Evolutionary conservation across 2,329 filamentous ascomycete species (phyloP), one percentile per base, ranked within the genome.

Genomic region (Pseudocercospora pini-densiflorae): DNA sequence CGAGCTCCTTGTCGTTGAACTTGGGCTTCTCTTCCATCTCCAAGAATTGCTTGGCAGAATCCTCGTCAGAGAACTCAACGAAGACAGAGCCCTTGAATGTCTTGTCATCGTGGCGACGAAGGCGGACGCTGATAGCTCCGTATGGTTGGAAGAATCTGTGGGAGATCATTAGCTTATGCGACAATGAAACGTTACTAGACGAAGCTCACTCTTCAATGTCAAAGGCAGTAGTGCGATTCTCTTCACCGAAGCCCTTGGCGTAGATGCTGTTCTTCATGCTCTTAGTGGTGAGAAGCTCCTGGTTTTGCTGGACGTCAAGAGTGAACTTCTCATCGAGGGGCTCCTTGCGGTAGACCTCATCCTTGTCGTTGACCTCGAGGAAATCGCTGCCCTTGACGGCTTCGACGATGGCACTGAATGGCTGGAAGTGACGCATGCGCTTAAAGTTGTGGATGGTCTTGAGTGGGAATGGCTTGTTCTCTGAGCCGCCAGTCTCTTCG

Each of bases 1-100:
- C 82, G 60, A 98, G 85, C 36, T 92, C 89, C 71, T 92, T 85
- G 60, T 86, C 93, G 79, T 97, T 89, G 89, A 89, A 99, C 78
- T 90, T 88, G 66, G 95, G 95, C 79, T 91, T 89, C 21, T 92
- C 90, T 62, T 97, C 91, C 47, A 93, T 82, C 14, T 84, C 88
- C 68, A 97, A 82, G 81, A 99, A 99, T 66, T 89, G 88, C 78
- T 93, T 86, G 74, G 92, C 90, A 23, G 88, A 86, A 72, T 96
- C 92, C 75, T 93, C 90, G 59, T 88, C 87, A 68, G 88, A 86
- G 79, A 98, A 99, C 80, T 97, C 94, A 71, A 97, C 92, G 77
- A 97, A 98, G 65, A 97, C 92, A 72, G 93, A 97, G 73, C 94
- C 93, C 86, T 99, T 99, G 89, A 98, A 99, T 61, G 86, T 82